These are phyloP conservation scores for Fusarium falciforme DNA, from an alignment of 2,329 filamentous ascomycete genomes.

Conservation along the genomic window DNA sequence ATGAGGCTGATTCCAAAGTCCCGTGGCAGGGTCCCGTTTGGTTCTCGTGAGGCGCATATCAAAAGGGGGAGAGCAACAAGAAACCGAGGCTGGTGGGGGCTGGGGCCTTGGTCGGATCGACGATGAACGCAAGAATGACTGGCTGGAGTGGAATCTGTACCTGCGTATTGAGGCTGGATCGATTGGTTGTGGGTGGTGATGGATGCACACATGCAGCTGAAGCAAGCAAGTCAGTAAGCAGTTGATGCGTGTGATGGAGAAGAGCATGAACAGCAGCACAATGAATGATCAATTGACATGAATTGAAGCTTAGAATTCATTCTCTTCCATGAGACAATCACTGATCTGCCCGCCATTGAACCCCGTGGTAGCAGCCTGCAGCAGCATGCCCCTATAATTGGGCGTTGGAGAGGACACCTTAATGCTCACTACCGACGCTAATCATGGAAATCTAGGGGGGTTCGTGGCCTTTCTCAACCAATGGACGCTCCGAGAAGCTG, in stretches of 20 bases:
- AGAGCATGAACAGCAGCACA: not conserved
- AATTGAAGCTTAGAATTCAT: not conserved
- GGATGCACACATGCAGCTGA: not conserved
- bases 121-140: conserved; percentile 3
- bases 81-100: conserved; percentile 24
- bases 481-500: not conserved
- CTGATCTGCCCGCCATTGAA: not conserved
- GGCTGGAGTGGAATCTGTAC: conserved; percentile 17
- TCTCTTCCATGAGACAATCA: not conserved
- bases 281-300: not conserved
- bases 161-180: conserved; percentile 32
- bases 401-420: conserved; percentile 22
- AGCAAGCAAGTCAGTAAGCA: not conserved
- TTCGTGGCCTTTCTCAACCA: conserved; percentile 7
- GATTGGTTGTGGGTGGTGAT: conserved; percentile 1
- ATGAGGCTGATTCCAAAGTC: conserved; percentile 5
- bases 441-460: conserved; percentile 17
- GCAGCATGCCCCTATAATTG: conserved; percentile 18
- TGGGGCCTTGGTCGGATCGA: conserved; percentile 18
- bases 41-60: conserved; percentile 2
- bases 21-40: conserved; percentile 3
- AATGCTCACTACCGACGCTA: conserved; percentile 29
- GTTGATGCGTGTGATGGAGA: not conserved
- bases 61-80: not conserved
- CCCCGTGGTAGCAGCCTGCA: not conserved